phyloP scores from a whole-genome alignment of 2,329 filamentous ascomycete species.

The Fusarium praegraminearum region DNA sequence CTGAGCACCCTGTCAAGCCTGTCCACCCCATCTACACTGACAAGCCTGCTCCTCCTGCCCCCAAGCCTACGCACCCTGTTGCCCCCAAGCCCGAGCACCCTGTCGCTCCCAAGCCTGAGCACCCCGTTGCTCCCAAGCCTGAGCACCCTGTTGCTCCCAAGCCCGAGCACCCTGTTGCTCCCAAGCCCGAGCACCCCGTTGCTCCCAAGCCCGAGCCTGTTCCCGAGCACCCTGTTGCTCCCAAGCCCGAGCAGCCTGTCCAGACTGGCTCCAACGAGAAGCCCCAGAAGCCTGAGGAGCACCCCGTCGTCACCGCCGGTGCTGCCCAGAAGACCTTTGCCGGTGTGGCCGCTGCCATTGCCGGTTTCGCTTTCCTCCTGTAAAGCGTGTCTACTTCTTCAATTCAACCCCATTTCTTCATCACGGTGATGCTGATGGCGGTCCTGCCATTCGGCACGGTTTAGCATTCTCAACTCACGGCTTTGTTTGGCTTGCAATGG shows the following conservation, averaged over 20 bases:
- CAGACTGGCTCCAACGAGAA: constrained; percentile 11
- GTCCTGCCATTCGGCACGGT: background rate
- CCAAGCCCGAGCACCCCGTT: constrained; percentile 6
- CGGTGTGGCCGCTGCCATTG: constrained; percentile 42
- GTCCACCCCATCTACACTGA: background rate
- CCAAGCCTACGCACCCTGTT: constrained; percentile 5
- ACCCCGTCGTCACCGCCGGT: constrained; percentile 42
- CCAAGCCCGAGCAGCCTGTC: background rate
- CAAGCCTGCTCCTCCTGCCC: constrained; percentile 1
- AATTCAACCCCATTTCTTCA: constrained; percentile 1
- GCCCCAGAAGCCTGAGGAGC: constrained; percentile 17
- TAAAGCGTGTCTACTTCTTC: constrained; percentile 30
- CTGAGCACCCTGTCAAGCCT: constrained; percentile 4
- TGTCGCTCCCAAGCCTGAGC: background rate
- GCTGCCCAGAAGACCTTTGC: constrained; percentile 44
- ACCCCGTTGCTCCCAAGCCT: background rate
- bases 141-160: background rate
- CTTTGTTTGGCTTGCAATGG: constrained; percentile 3
- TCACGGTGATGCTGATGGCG: constrained; percentile 1
- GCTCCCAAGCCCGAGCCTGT: background rate
- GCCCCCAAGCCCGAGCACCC: background rate
- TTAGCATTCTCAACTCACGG: constrained; percentile 24
- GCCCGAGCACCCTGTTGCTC: constrained; percentile 15
- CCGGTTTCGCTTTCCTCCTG: constrained; percentile 45
- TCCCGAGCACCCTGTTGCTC: background rate